Conservation (phyloP, 164 flowering plant genomes). For the Magnolia sinica region DNA sequence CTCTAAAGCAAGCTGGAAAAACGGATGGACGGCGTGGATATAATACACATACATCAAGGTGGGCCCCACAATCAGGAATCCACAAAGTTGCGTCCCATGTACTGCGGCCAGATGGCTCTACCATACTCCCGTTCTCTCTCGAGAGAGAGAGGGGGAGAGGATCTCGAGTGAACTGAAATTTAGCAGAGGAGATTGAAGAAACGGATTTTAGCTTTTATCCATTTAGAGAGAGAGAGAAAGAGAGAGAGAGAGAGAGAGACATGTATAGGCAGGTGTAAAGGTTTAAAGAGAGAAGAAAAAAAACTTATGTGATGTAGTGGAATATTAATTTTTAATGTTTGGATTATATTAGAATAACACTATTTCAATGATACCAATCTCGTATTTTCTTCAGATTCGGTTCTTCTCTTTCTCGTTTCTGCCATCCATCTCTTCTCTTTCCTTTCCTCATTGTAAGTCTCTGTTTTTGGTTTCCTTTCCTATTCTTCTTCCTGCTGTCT, state of each 20-base stretch:
- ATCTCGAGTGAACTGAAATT: slow-evolving; percentile 8
- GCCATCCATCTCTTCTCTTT: neutral
- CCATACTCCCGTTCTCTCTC: neutral
- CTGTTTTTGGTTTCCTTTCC: neutral
- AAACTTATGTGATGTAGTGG: slow-evolving; percentile 22
- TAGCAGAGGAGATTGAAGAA: neutral
- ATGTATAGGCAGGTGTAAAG: slow-evolving; percentile 44
- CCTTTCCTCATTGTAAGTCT: neutral
- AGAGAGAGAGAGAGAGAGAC: slow-evolving; percentile 9
- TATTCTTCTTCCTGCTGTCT: neutral
- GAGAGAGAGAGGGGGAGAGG: neutral
- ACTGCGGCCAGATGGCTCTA: no score
- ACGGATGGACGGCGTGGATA: no score
- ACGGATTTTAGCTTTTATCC: neutral
- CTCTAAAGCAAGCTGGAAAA: no score
- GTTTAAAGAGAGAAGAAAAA: slow-evolving; percentile 36
- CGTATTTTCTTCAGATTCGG: slow-evolving; percentile 14
- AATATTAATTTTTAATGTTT: slow-evolving; percentile 11
- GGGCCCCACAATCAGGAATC: no score
- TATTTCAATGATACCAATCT: slow-evolving; percentile 24
- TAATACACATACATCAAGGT: no score
- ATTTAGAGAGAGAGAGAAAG: neutral
- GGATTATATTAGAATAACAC: slow-evolving; percentile 1
- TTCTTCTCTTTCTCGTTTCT: neutral
- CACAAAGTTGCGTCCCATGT: no score